Conservation (phyloP, 31 red algal species). For the Asparagopsis taxiformis region DNA sequence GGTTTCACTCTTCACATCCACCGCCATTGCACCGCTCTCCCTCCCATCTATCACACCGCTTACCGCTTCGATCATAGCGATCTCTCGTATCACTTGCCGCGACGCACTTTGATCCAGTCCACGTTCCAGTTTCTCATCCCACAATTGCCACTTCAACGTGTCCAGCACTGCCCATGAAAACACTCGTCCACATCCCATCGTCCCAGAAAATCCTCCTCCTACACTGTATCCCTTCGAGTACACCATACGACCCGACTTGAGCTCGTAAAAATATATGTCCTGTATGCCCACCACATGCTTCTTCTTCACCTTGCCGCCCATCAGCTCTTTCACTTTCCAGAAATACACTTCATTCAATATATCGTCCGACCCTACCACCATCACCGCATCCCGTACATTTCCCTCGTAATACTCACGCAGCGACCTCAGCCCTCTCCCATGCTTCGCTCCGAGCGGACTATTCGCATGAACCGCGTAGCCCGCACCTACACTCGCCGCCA, state of each 20-base stretch:
- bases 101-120: slow-evolving; percentile 72
- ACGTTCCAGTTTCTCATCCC: slow-evolving; percentile 50
- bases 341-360: slow-evolving; percentile 51
- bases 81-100: slow-evolving; percentile 31
- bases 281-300: slow-evolving; percentile 56
- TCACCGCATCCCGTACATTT: slow-evolving; percentile 32
- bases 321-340: background rate
- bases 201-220: slow-evolving; percentile 32
- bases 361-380: slow-evolving; percentile 73
- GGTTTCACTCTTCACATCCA: slow-evolving; percentile 70
- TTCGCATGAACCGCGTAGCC: slow-evolving; percentile 55
- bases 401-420: slow-evolving; percentile 28
- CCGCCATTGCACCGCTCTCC: slow-evolving; percentile 34
- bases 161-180: slow-evolving; percentile 68
- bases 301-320: background rate
- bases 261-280: slow-evolving; percentile 59
- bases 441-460: slow-evolving; percentile 69
- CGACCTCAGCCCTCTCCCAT: slow-evolving; percentile 43
- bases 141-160: slow-evolving; percentile 52
- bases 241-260: slow-evolving; percentile 25
- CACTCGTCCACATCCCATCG: slow-evolving; percentile 66
- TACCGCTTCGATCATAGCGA: slow-evolving; percentile 32
- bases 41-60: slow-evolving; percentile 27
- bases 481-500: slow-evolving; percentile 25
- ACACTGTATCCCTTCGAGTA: slow-evolving; percentile 63